phyloP scores from a whole-genome alignment of 768 basidiomycete genomes.

The Tephrocybe sp. region DNA sequence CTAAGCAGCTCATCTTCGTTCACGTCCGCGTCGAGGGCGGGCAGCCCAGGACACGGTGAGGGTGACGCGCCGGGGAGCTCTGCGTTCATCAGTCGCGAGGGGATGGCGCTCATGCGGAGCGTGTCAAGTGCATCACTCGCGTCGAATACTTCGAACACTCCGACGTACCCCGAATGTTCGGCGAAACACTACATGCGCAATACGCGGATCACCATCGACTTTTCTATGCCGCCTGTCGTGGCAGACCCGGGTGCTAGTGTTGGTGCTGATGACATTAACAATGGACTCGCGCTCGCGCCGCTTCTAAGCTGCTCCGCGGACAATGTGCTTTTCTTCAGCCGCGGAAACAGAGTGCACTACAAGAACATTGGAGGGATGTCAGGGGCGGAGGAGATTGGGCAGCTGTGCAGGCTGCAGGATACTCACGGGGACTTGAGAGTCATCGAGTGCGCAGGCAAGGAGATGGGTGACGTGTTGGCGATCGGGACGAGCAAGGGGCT shows the following conservation, averaged over 20 bases:
- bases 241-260: background rate
- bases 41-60: constrained; percentile 21
- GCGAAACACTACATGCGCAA: constrained; percentile 33
- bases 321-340: constrained; percentile 48
- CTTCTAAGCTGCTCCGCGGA: constrained; percentile 43
- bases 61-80: constrained; percentile 14
- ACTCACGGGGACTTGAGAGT: constrained; percentile 44
- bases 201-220: constrained; percentile 26
- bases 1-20: constrained; percentile 28
- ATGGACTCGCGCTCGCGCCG: background rate
- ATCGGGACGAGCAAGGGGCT: constrained; percentile 61
- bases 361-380: constrained; percentile 38
- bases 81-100: constrained; percentile 23
- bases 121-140: constrained; percentile 31
- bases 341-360: constrained; percentile 54
- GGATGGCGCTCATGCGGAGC: constrained; percentile 32
- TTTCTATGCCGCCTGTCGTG: constrained; percentile 22
- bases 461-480: constrained; percentile 47
- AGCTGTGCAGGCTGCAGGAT: constrained; percentile 50
- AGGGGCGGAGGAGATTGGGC: constrained; percentile 41
- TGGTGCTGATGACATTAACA: background rate
- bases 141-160: constrained; percentile 19
- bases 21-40: constrained; percentile 21
- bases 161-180: constrained; percentile 34
- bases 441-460: constrained; percentile 37